phyloP scores from a whole-genome alignment of 257 asterid species.

The Mentha longifolia region DNA sequence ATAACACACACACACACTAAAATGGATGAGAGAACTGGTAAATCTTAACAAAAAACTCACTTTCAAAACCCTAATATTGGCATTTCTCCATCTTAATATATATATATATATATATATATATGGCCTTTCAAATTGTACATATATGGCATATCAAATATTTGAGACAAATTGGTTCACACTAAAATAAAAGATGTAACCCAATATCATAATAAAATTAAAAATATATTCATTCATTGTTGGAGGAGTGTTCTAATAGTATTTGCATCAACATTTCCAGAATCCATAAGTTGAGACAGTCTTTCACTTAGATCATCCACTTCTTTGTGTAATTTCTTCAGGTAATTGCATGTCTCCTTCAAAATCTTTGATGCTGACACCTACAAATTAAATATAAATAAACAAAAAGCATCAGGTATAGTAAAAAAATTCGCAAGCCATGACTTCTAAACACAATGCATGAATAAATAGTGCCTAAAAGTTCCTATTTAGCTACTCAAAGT shows the following conservation, averaged over 20 bases:
- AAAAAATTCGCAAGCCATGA: background rate
- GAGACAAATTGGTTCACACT: no score
- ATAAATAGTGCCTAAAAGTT: background rate
- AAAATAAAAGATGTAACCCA: background rate
- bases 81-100: background rate
- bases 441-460: slow-evolving; percentile 27
- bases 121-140: no score
- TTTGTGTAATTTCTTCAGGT: slow-evolving; percentile 64
- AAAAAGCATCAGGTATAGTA: no score
- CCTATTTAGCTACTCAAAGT: slow-evolving; percentile 12
- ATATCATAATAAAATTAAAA: background rate
- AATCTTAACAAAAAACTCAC: background rate
- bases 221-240: slow-evolving; percentile 31
- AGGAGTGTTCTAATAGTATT: slow-evolving; percentile 50
- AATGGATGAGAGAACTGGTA: no score
- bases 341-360: slow-evolving; percentile 60
- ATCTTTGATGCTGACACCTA: slow-evolving; percentile 56
- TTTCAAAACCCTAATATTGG: background rate
- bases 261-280: slow-evolving; percentile 48
- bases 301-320: slow-evolving; percentile 72
- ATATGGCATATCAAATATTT: no score
- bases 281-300: slow-evolving; percentile 53
- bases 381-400: background rate
- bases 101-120: no score
- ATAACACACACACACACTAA: no score